Evolutionary conservation across 139 green algal genomes (phyloP), one percentile per base, ranked within the genome.

Genomic region (Chlorella sp.): DNA sequence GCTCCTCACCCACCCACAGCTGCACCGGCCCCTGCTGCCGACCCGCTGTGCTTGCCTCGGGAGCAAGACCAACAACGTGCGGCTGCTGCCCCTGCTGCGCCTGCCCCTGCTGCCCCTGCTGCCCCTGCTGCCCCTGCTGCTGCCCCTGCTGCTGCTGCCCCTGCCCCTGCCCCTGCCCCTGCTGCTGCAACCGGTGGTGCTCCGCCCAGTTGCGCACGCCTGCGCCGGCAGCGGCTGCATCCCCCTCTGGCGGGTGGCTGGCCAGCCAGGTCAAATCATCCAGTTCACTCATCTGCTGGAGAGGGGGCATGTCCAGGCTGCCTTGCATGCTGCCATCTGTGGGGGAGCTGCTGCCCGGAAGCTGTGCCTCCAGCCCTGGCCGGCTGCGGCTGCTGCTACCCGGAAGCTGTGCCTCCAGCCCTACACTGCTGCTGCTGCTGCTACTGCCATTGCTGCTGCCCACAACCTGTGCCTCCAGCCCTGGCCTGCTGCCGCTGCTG

Each of bases 191-290:
- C 68, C 66, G 86, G 11, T 87, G 82, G 7, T n/a, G 19, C 48
- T 57, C 48, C 42, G 80, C 26, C 80, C 80, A 85, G 5, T 30
- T 24, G 2, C 26, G 48, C 48, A 57, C 18, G 48, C 57, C 81
- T 53, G 30, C 81, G 81, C 30, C 42, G 26, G 16, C 40, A 3
- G 30, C 85, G 34, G 75, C 86, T n/a, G 76, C 57, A 30, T 61
- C 75, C 26, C 32, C 61, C 26, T 77, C 88, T 0, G 28, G 36
- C 39, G 88, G 88, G 83, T 91, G 77, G 88, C 80, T 88, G 34
- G 88, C 88, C 83, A 91, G 61, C 88, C 88, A 91, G 3, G 88
- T 88, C 28, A 91, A 71, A 28, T 91, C 79, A 69, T 91, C 88
- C 22, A 91, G 15, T 26, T 66, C 61, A 22, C 60, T 88, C 53